Conservation (phyloP, 208 protist genomes). For the Crithidia fasciculata region DNA sequence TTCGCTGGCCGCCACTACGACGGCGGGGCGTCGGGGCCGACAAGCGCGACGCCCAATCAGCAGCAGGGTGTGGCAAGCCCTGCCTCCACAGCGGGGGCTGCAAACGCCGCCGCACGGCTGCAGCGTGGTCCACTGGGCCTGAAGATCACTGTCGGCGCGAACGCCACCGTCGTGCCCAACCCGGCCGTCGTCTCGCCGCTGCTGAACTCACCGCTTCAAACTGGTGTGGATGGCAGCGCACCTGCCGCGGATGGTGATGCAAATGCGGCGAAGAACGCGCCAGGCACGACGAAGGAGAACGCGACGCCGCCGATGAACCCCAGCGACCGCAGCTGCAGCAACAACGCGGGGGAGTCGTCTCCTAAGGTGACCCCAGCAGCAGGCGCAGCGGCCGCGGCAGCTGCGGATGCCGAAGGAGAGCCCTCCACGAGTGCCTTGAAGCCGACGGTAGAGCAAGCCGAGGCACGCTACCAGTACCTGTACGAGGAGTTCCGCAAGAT, state of each 20-base stretch:
- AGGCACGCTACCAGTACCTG: slow-evolving; percentile 48
- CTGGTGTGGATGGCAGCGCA: not conserved
- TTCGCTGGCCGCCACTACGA: slow-evolving; percentile 1
- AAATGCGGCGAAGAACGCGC: not conserved
- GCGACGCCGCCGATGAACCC: not conserved
- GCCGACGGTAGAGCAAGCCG: slow-evolving; percentile 29
- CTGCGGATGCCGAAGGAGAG: not conserved
- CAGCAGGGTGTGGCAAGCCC: not conserved
- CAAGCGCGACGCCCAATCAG: not conserved
- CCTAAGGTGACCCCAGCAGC: not conserved
- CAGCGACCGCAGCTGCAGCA: not conserved
- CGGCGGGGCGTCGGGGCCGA: not conserved
- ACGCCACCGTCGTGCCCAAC: not conserved
- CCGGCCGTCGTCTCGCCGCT: slow-evolving; percentile 15
- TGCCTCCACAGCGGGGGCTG: too few species aligned
- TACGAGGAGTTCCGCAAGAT: slow-evolving; percentile 47
- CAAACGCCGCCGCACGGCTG: not conserved
- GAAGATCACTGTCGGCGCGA: slow-evolving; percentile 16
- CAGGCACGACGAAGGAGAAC: not conserved
- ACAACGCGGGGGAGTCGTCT: not conserved
- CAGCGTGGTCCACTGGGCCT: slow-evolving; percentile 4
- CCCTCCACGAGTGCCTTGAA: slow-evolving; percentile 1
- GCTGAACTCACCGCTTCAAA: slow-evolving; percentile 3
- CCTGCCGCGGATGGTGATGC: not conserved
- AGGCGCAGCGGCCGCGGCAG: not conserved